A percentile compares a stretch with the other conserved stretches of the same genome.
These are phyloP conservation scores for Chloropicon primus DNA, from an alignment of 139 green algal species.

Conservation along the genomic window DNA sequence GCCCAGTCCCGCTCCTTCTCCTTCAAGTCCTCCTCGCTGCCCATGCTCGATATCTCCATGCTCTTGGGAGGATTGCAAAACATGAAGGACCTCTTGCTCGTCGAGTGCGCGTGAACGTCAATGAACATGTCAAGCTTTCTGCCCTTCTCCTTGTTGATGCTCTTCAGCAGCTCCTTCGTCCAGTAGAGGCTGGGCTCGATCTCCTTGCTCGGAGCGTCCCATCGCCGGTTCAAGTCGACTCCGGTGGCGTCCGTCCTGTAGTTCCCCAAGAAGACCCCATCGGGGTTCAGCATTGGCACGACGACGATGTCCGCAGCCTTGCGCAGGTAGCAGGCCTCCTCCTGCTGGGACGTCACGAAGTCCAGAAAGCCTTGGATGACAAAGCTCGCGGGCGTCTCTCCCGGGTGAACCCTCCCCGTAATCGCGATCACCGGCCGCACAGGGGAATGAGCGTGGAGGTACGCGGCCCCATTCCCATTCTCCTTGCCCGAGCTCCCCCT, in stretches of 20 bases:
- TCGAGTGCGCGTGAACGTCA: constrained; percentile 24
- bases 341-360: constrained; percentile 3
- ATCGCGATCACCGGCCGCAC: neutral
- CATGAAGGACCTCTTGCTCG: constrained; percentile 16
- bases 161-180: constrained; percentile 16
- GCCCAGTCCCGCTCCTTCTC: neutral
- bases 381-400: neutral
- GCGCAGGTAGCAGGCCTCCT: constrained; percentile 8
- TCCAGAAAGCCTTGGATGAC: constrained; percentile 11
- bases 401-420: neutral
- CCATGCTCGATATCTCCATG: neutral
- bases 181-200: constrained; percentile 15
- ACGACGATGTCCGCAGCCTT: constrained; percentile 11
- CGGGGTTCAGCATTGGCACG: constrained; percentile 31
- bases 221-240: constrained; percentile 27
- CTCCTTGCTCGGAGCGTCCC: constrained; percentile 1
- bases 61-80: constrained; percentile 21
- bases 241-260: constrained; percentile 19
- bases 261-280: constrained; percentile 24
- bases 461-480: too few species aligned
- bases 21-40: neutral
- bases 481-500: too few species aligned
- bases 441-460: too few species aligned
- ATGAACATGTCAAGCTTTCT: constrained; percentile 19
- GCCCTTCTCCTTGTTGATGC: constrained; percentile 4